These are phyloP conservation scores for Magnolia officinalis DNA, from an alignment of 164 flowering plant genomes.

Conservation along the genomic window DNA sequence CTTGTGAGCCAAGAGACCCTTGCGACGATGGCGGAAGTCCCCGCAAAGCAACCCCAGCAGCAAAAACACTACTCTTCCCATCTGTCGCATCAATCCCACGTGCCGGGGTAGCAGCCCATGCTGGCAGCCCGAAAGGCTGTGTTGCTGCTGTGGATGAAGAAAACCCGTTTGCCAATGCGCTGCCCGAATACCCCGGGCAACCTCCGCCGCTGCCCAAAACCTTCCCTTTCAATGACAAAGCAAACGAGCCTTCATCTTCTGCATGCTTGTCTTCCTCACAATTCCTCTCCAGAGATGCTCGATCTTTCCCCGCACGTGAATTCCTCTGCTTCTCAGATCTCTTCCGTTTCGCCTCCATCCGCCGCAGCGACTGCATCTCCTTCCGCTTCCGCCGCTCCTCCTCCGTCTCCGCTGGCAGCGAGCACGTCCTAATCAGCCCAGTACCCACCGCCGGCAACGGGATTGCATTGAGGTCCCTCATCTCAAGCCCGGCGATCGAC, in stretches of 20 bases:
- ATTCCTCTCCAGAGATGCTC: constrained; percentile 11
- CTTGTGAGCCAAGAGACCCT: constrained; percentile 46
- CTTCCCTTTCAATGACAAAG: constrained; percentile 23
- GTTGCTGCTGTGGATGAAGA: constrained; percentile 8
- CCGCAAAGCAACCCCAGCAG: constrained; percentile 8
- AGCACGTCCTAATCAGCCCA: constrained; percentile 48
- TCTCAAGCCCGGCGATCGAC: constrained; percentile 52
- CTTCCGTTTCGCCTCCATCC: constrained; percentile 86
- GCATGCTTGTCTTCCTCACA: constrained; percentile 18
- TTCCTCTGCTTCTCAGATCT: constrained; percentile 52
- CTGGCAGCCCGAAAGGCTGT: constrained; percentile 22
- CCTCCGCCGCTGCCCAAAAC: background rate
- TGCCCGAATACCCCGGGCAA: constrained; percentile 11
- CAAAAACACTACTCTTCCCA: constrained; percentile 17
- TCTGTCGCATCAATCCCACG: constrained; percentile 15
- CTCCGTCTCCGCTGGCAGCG: constrained; percentile 80
- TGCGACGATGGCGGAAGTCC: constrained; percentile 20
- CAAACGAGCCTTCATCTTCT: constrained; percentile 30
- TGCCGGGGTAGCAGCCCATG: constrained; percentile 26
- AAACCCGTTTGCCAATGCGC: constrained; percentile 14
- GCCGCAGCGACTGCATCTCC: constrained; percentile 70
- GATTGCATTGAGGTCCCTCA: constrained; percentile 35
- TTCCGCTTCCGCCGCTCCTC: constrained; percentile 88
- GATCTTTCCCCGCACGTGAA: constrained; percentile 6
- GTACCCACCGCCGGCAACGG: constrained; percentile 19